These are phyloP conservation scores for Leucosporidium creatinivorum DNA, from an alignment of 768 basidiomycete genomes.

Conservation along the genomic window DNA sequence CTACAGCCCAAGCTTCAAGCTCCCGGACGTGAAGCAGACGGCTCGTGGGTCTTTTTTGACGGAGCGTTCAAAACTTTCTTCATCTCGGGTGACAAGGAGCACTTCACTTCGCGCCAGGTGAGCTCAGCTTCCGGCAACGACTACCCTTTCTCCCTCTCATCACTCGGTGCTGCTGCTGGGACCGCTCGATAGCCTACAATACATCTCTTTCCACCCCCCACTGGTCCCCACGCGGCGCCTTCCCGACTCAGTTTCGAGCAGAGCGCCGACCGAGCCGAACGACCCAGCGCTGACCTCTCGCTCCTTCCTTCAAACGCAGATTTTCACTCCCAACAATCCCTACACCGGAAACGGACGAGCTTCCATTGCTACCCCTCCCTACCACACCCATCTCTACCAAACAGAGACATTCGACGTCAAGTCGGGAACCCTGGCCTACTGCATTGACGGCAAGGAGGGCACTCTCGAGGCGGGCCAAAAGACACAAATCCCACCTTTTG, in stretches of 20 bases:
- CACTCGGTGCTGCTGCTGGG: no score
- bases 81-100: not conserved
- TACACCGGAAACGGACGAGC: not conserved
- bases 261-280: no score
- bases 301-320: no score
- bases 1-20: no score
- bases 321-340: constrained; percentile 1
- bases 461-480: constrained; percentile 11
- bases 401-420: constrained; percentile 6
- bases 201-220: no score
- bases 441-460: constrained; percentile 19
- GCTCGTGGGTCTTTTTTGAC: constrained; percentile 1
- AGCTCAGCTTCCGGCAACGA: no score
- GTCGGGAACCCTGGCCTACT: constrained; percentile 16
- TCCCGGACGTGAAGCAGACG: not conserved
- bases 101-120: constrained; percentile 2
- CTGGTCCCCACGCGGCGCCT: no score
- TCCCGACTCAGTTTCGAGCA: no score
- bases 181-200: no score
- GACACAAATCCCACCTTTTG: constrained; percentile 2
- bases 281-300: no score
- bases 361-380: constrained; percentile 5
- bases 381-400: constrained; percentile 3
- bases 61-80: constrained; percentile 2
- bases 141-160: no score